Evolutionary conservation across 768 basidiomycete species (phyloP).

Genomic region (Mrakia frigida): DNA sequence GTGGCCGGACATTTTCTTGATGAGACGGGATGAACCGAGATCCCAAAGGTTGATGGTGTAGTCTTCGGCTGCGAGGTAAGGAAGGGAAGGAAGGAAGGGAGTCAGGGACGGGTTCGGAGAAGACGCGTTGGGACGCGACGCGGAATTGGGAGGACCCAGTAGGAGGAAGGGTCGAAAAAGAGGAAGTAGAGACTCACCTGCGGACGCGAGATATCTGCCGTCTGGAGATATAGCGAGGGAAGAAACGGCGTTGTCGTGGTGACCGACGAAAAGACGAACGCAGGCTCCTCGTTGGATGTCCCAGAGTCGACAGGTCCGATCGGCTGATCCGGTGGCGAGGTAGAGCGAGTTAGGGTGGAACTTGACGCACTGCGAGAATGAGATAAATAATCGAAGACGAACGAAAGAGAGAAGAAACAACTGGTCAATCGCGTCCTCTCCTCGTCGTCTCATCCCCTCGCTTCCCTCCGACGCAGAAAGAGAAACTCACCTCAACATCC

Average conservation of each 20-base stretch:
- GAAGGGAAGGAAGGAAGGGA: background rate
- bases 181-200: slow-evolving; percentile 51
- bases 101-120: background rate
- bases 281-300: slow-evolving; percentile 94
- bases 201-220: slow-evolving; percentile 86
- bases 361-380: slow-evolving; percentile 86
- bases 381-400: background rate
- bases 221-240: slow-evolving; percentile 86
- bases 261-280: slow-evolving; percentile 91
- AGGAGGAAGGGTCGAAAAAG: background rate
- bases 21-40: slow-evolving; percentile 81
- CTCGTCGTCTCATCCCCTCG: background rate
- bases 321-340: slow-evolving; percentile 92
- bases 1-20: slow-evolving; percentile 96
- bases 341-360: slow-evolving; percentile 99
- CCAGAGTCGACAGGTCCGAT: slow-evolving; percentile 94
- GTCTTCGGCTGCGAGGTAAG: slow-evolving; percentile 65
- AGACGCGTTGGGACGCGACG: background rate
- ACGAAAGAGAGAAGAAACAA: background rate
- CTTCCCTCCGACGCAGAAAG: background rate
- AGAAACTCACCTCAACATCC: slow-evolving; percentile 81
- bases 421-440: background rate
- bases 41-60: slow-evolving; percentile 95
- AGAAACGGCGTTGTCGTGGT: slow-evolving; percentile 74
- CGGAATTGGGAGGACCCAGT: background rate